These are phyloP conservation scores for Xanthoconium purpureum DNA, from an alignment of 768 basidiomycete genomes.

Conservation along the genomic window DNA sequence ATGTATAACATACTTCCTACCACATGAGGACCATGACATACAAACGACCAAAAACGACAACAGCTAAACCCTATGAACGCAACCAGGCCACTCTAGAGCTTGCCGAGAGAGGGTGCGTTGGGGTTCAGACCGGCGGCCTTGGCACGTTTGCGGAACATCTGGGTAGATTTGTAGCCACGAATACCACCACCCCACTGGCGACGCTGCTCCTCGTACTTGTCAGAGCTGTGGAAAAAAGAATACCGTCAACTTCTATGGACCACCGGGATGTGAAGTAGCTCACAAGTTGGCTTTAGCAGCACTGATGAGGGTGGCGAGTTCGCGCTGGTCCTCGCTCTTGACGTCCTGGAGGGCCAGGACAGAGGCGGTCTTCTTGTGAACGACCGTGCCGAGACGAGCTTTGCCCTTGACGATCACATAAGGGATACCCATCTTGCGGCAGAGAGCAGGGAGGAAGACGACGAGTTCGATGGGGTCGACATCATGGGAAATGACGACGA, in stretches of 20 bases:
- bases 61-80: neutral
- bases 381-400: constrained; percentile 95
- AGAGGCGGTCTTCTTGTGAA: constrained; percentile 97
- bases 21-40: constrained; percentile 16
- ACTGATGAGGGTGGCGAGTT: constrained; percentile 87
- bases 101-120: constrained; percentile 53
- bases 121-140: constrained; percentile 80
- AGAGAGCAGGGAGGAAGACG: constrained; percentile 95
- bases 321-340: constrained; percentile 88
- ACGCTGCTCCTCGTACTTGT: constrained; percentile 91
- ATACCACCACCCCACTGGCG: constrained; percentile 95
- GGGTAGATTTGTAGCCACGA: constrained; percentile 91
- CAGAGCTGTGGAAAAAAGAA: constrained; percentile 47
- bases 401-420: constrained; percentile 99
- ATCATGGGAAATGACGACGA: constrained; percentile 95
- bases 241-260: neutral
- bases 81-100: constrained; percentile 48
- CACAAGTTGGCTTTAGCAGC: constrained; percentile 98
- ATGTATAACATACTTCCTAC: constrained; percentile 20
- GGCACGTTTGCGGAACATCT: constrained; percentile 91
- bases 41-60: constrained; percentile 2
- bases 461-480: constrained; percentile 99
- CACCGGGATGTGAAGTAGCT: constrained; percentile 31
- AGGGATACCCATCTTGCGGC: constrained; percentile 99
- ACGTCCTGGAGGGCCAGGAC: constrained; percentile 92